Conservation (phyloP, 2,329 filamentous ascomycete genomes). For the Aspergillus niger region DNA sequence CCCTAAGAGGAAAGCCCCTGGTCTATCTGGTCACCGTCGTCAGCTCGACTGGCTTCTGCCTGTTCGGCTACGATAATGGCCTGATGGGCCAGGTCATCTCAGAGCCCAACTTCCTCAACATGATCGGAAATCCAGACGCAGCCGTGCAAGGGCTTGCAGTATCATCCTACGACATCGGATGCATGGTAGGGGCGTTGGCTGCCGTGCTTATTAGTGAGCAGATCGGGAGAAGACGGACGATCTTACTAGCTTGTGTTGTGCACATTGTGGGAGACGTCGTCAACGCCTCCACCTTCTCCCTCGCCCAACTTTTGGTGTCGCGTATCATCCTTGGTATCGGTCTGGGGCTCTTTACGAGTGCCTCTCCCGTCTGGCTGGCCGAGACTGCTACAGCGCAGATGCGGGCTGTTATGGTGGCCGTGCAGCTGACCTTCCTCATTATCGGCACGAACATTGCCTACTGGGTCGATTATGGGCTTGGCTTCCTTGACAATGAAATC, state of each 20-base stretch:
- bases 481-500: background rate
- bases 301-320: background rate
- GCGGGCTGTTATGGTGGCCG: background rate
- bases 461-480: background rate
- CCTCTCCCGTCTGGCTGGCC: background rate
- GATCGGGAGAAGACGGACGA: background rate
- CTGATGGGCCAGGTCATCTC: background rate
- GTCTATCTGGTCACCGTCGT: background rate
- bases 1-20: background rate
- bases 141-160: background rate
- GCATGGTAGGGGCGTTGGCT: background rate
- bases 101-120: background rate
- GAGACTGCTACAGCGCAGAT: background rate
- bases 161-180: background rate
- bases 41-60: background rate
- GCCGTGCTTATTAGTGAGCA: background rate
- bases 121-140: background rate
- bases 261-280: background rate
- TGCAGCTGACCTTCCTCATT: background rate
- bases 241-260: background rate
- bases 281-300: background rate
- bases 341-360: background rate
- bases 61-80: background rate
- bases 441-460: background rate
- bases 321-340: background rate